Conservation (phyloP, 768 basidiomycete species). For the Myochromella boudieri region DNA sequence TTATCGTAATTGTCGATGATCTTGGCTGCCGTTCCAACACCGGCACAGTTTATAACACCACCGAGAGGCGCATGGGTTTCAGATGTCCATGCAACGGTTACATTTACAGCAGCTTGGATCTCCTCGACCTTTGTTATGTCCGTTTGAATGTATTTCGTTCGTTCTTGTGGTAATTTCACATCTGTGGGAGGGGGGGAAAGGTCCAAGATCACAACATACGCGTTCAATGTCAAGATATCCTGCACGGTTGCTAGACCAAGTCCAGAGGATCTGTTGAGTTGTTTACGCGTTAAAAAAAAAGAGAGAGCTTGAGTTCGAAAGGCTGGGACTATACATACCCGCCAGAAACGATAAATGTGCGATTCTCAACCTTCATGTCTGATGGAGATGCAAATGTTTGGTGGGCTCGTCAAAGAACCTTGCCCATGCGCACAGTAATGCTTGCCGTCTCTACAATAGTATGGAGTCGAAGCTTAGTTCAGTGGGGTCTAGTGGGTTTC, state of each 20-base stretch:
- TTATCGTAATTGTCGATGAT: conserved; percentile 46
- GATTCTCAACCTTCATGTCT: conserved; percentile 52
- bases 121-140: conserved; percentile 38
- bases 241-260: conserved; percentile 53
- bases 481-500: too few species aligned
- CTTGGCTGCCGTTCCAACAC: conserved; percentile 45
- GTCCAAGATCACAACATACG: background rate
- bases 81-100: conserved; percentile 38
- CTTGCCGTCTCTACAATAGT: too few species aligned
- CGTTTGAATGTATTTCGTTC: conserved; percentile 39
- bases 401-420: too few species aligned
- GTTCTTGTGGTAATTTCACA: too few species aligned
- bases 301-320: background rate
- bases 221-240: background rate
- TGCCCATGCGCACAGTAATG: too few species aligned
- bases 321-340: conserved; percentile 53
- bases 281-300: background rate
- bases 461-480: too few species aligned
- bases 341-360: conserved; percentile 59
- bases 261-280: conserved; percentile 46
- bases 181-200: background rate
- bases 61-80: conserved; percentile 44
- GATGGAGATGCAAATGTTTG: too few species aligned
- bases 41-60: conserved; percentile 60
- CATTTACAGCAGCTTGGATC: conserved; percentile 36